A percentile compares a stretch with the other conserved stretches of the same genome.
phyloP scores from a whole-genome alignment of 768 basidiomycete genomes.

The Lentinula raphanica region DNA sequence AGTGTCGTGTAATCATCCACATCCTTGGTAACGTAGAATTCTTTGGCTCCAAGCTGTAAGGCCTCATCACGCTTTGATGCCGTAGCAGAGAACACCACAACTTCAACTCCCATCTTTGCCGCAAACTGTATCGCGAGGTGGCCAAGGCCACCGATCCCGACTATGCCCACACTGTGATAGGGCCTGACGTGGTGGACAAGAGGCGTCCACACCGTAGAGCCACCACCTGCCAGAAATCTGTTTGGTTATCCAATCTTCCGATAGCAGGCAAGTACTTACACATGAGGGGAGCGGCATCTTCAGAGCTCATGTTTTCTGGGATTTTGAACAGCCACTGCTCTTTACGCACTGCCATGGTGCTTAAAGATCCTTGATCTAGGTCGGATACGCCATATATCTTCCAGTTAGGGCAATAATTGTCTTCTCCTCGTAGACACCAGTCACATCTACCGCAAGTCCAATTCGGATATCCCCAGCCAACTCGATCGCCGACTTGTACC shows the following conservation, averaged over 20 bases:
- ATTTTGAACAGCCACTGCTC: conserved; percentile 27
- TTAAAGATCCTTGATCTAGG: conserved; percentile 28
- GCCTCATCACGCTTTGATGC: conserved; percentile 26
- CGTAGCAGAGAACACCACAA: conserved; percentile 28
- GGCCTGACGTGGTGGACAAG: conserved; percentile 16
- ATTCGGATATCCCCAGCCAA: conserved; percentile 30
- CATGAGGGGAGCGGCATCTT: conserved; percentile 29
- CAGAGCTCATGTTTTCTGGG: conserved; percentile 21
- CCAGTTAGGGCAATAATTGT: conserved; percentile 19
- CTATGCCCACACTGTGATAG: conserved; percentile 25
- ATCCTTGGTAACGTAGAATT: conserved; percentile 26
- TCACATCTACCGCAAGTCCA: conserved; percentile 24
- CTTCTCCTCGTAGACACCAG: conserved; percentile 26
- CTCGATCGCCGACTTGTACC: conserved; percentile 23
- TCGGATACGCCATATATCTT: conserved; percentile 10
- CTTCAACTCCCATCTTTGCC: conserved; percentile 33
- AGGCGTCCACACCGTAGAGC: conserved; percentile 26
- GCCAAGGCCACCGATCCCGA: conserved; percentile 31
- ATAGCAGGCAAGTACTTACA: conserved; percentile 14
- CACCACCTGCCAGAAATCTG: conserved; percentile 20
- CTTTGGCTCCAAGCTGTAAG: conserved; percentile 22
- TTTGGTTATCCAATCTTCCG: neutral
- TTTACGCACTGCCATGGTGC: conserved; percentile 25
- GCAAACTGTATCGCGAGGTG: conserved; percentile 33
- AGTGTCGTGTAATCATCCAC: conserved; percentile 11